Conservation (phyloP, 805 yeast genomes). For the Alloascoidea hylecoeti region DNA sequence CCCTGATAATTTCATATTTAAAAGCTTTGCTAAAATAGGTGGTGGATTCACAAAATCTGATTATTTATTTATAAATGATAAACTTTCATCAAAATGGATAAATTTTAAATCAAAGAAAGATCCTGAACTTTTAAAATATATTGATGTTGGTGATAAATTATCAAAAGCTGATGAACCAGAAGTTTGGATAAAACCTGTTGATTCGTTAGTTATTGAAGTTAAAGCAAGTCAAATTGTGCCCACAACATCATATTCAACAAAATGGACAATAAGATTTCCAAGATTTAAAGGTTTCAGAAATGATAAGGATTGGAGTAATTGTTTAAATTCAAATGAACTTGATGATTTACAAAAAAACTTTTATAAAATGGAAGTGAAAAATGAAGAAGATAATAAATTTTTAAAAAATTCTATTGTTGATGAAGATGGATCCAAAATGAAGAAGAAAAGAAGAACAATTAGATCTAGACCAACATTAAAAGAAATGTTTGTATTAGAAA, state of each 20-base stretch:
- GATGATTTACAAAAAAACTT: neutral
- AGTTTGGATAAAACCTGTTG: slow-evolving; percentile 68
- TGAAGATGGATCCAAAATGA: slow-evolving; percentile 18
- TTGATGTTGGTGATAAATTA: slow-evolving; percentile 10
- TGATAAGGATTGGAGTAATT: slow-evolving; percentile 49
- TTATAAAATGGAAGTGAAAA: slow-evolving; percentile 19
- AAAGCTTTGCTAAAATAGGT: slow-evolving; percentile 67
- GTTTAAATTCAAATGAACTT: slow-evolving; percentile 41
- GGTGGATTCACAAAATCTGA: slow-evolving; percentile 68
- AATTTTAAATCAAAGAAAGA: slow-evolving; percentile 23
- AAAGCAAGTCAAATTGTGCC: slow-evolving; percentile 64
- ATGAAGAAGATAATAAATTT: slow-evolving; percentile 7
- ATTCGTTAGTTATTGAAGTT: slow-evolving; percentile 69
- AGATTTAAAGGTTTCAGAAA: slow-evolving; percentile 52
- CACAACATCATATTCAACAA: slow-evolving; percentile 41
- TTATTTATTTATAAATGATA: slow-evolving; percentile 38
- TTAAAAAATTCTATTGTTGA: slow-evolving; percentile 9
- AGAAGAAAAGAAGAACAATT: slow-evolving; percentile 9
- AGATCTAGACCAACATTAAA: slow-evolving; percentile 7
- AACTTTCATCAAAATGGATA: slow-evolving; percentile 51
- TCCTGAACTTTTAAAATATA: slow-evolving; percentile 14
- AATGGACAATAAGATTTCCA: slow-evolving; percentile 63
- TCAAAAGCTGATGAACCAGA: slow-evolving; percentile 31
- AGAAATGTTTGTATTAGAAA: slow-evolving; percentile 13
- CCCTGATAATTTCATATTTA: slow-evolving; percentile 21